phyloP scores from a whole-genome alignment of 768 basidiomycete genomes.

The Kwoniella dejecticola region DNA sequence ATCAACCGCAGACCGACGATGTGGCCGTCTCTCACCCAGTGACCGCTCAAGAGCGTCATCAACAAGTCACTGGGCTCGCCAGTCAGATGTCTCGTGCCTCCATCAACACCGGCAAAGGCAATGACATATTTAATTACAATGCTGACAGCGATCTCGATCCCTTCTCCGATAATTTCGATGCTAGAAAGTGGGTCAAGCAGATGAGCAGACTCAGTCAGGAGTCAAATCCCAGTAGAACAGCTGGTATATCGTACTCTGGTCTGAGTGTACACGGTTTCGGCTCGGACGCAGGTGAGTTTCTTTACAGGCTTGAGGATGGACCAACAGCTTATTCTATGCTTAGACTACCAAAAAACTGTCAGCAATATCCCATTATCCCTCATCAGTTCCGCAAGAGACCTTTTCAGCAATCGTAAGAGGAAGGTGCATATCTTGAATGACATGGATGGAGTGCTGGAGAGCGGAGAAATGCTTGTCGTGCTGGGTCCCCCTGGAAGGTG shows the following conservation, averaged over 20 bases:
- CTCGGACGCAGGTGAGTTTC: conserved; percentile 46
- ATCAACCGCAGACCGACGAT: not conserved
- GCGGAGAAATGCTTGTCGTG: conserved; percentile 74
- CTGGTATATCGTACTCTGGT: conserved; percentile 57
- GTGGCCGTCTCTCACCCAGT: not conserved
- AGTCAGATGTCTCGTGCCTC: conserved; percentile 28
- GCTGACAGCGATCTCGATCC: conserved; percentile 56
- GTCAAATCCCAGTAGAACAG: conserved; percentile 13
- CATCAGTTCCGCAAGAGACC: conserved; percentile 28
- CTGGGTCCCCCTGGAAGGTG: conserved; percentile 58
- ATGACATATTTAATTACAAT: conserved; percentile 45
- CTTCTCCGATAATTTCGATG: conserved; percentile 55
- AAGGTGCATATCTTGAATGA: conserved; percentile 62
- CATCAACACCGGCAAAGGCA: not conserved
- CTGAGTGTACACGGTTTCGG: conserved; percentile 55
- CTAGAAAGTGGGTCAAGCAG: conserved; percentile 53
- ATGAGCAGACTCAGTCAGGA: conserved; percentile 40
- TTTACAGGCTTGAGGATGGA: too few species aligned
- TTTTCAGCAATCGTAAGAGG: conserved; percentile 40
- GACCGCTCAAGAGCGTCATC: conserved; percentile 9
- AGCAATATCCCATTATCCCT: conserved; percentile 52
- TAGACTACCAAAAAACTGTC: conserved; percentile 59
- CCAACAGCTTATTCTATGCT: not conserved
- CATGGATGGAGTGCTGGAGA: conserved; percentile 67
- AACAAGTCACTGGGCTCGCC: conserved; percentile 29